Evolutionary conservation across 208 protist genomes (phyloP), one percentile per base, ranked within the genome.

Genomic region (Acanthamoeba triangularis): DNA sequence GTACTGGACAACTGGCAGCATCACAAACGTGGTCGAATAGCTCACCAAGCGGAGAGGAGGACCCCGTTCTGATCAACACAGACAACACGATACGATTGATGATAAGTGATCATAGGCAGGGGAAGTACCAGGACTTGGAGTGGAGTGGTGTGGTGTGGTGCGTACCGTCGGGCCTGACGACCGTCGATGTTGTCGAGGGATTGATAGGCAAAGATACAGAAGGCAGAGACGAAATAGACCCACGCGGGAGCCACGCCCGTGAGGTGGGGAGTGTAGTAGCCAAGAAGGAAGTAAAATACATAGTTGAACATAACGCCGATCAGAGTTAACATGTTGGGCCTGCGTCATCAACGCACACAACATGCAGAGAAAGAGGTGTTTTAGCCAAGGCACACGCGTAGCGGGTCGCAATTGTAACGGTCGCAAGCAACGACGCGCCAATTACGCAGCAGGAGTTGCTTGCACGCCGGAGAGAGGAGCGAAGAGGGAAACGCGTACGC

Each of bases 131-230:
- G 25, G 11, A 72, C 13, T 2, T n/a, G 25, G n/a, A 69, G 20
- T n/a, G 61, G 11, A 11, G 20, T 67, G 16, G 20, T 67, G 61
- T 23, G 20, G 61, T 67, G 4, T 52, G 52, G 54, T 25, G 54
- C 14, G 54, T 54, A 82, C 74, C 74, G 74, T 56, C 82, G 82
- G 28, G 82, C 82, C 47, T 90, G 82, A 0, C 52, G 44, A 44
- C 82, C 82, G 52, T 90, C 82, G 28, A 90, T 56, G 82, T 90
- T 90, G 82, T 90, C 82, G 82, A 90, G 82, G 25, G 82, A 65
- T 37, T 90, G 82, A 18, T 90, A 90, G 33, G 82, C 82, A 41
- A 90, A 90, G 52, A 90, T 56, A 25, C 49, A 65, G 82, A 65
- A 56, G 28, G 82, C 82, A 30, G 52, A 65, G 49, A 65, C 49